Conservation (phyloP, 1,284 basidiomycete species). For the Sporisorium exsertum region DNA sequence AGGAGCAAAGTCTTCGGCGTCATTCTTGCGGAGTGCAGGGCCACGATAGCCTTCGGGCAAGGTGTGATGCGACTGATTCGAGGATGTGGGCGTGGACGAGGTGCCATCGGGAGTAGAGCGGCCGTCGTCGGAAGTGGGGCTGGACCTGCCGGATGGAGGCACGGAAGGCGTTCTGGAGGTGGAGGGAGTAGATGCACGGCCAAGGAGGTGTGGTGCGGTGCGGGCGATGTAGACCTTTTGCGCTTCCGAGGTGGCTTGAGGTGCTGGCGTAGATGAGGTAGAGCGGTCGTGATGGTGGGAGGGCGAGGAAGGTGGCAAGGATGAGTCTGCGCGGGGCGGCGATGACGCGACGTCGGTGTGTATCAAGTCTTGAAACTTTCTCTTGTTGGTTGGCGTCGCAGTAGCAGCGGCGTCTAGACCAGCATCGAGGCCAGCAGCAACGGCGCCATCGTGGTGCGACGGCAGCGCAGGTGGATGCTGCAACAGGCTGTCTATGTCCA, state of each 20-base stretch:
- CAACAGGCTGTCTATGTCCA: slow-evolving; percentile 18
- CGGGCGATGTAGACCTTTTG: slow-evolving; percentile 56
- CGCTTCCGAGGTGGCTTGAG: slow-evolving; percentile 19
- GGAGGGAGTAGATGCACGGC: slow-evolving; percentile 15
- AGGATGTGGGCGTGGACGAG: slow-evolving; percentile 12
- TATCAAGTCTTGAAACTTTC: slow-evolving; percentile 32
- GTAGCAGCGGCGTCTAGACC: neutral
- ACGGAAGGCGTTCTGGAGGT: slow-evolving; percentile 30
- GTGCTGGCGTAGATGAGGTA: slow-evolving; percentile 28
- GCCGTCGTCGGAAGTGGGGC: slow-evolving; percentile 43
- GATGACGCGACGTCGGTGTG: slow-evolving; percentile 20
- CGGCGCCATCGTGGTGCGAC: neutral
- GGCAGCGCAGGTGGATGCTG: neutral
- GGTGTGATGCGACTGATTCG: slow-evolving; percentile 41
- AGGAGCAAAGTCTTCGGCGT: slow-evolving; percentile 59
- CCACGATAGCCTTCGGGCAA: slow-evolving; percentile 59
- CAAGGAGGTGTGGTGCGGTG: slow-evolving; percentile 56
- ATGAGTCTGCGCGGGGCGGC: slow-evolving; percentile 13
- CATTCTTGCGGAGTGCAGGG: slow-evolving; percentile 49
- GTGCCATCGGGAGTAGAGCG: slow-evolving; percentile 26
- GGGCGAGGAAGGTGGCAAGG: slow-evolving; percentile 10
- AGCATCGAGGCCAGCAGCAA: neutral
- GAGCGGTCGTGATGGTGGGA: slow-evolving; percentile 20
- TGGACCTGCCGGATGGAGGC: slow-evolving; percentile 37
- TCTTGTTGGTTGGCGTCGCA: slow-evolving; percentile 15